Conservation (phyloP, 495 filamentous ascomycete species). For the Aspergillus cristatus region DNA sequence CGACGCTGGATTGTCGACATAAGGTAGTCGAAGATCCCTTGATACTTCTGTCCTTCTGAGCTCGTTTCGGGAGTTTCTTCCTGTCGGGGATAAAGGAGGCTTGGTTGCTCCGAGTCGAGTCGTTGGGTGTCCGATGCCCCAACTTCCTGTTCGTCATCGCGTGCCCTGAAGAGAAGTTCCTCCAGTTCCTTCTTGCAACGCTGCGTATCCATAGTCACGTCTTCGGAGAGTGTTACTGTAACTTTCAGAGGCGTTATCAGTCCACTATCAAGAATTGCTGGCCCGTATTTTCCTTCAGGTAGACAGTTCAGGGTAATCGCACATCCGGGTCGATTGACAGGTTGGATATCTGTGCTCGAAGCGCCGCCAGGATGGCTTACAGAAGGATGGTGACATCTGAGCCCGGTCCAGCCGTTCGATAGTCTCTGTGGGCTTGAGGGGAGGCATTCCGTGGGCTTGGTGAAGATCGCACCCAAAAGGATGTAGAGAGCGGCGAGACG, state of each 20-base stretch:
- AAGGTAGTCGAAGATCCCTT: slow-evolving; percentile 1
- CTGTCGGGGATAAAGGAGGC: too few relatives aligned
- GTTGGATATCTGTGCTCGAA: background rate
- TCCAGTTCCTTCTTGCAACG: slow-evolving; percentile 1
- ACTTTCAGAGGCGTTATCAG: background rate
- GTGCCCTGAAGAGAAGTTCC: slow-evolving; percentile 1
- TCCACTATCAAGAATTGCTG: background rate
- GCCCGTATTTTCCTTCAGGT: background rate
- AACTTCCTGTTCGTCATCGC: background rate
- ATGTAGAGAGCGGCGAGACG: slow-evolving; percentile 2
- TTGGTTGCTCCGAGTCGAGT: too few relatives aligned
- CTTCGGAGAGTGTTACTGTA: background rate
- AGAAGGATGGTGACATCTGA: background rate
- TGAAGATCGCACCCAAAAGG: background rate
- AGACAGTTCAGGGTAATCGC: background rate
- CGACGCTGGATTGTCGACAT: background rate
- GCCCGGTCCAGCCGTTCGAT: background rate
- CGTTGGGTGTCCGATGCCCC: too few relatives aligned
- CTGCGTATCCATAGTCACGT: background rate
- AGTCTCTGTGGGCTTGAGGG: background rate
- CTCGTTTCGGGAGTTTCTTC: background rate
- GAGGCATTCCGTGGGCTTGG: background rate
- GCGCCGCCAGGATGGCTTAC: background rate
- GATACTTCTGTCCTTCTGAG: background rate
- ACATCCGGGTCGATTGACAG: background rate